phyloP scores from a whole-genome alignment of 2,329 filamentous ascomycete species.

The Calonectria crousiana region DNA sequence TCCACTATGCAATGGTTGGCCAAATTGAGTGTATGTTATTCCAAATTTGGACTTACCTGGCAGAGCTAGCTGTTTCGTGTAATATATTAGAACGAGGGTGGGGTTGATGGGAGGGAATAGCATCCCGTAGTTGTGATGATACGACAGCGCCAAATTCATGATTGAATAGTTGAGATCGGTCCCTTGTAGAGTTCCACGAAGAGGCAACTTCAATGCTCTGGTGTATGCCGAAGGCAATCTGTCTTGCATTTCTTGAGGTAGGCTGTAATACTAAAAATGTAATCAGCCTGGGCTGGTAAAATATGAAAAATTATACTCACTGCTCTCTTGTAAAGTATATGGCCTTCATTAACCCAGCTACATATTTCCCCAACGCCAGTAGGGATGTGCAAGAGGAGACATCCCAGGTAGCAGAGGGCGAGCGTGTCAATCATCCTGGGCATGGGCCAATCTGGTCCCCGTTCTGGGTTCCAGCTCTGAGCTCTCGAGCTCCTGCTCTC shows the following conservation, averaged over 20 bases:
- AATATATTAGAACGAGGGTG: conserved; percentile 75
- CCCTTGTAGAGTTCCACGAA: conserved; percentile 55
- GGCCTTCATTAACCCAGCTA: conserved; percentile 74
- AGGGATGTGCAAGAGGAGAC: conserved; percentile 80
- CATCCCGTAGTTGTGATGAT: conserved; percentile 76
- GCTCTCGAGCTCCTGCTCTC: conserved; percentile 41
- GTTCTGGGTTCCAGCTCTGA: conserved; percentile 59
- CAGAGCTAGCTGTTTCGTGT: conserved; percentile 78
- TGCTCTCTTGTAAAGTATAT: conserved; percentile 79
- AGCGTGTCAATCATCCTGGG: conserved; percentile 82
- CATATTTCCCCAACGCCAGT: conserved; percentile 80
- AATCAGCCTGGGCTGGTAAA: neutral
- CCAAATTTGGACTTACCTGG: conserved; percentile 67
- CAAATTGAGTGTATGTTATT: neutral
- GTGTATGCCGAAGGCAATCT: conserved; percentile 74
- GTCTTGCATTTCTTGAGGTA: conserved; percentile 75
- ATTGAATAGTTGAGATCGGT: conserved; percentile 75
- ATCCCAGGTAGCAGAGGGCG: conserved; percentile 83
- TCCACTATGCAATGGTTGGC: conserved; percentile 67
- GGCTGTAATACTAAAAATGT: conserved; percentile 59
- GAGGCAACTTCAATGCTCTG: conserved; percentile 66
- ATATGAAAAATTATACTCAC: conserved; percentile 55
- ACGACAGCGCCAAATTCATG: conserved; percentile 72
- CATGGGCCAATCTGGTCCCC: conserved; percentile 63
- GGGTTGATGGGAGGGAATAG: conserved; percentile 79